A percentile compares a stretch with the other conserved stretches of the same genome.
phyloP scores from a whole-genome alignment of 495 filamentous ascomycete genomes.

The Trichoderma erinaceum region DNA sequence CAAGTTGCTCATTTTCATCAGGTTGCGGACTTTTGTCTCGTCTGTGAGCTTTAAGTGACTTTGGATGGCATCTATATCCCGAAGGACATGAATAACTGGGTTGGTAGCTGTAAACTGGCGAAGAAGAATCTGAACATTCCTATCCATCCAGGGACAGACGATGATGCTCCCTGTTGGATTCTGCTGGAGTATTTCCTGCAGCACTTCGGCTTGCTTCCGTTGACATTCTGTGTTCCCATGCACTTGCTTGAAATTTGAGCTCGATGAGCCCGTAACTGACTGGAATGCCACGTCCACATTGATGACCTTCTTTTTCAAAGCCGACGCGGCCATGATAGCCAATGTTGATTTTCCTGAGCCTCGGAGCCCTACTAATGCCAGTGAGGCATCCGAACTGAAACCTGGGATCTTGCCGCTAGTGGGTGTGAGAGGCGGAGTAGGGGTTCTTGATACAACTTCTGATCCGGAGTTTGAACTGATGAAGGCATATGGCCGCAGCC shows the following conservation, averaged over 20 bases:
- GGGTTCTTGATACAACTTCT: conserved; percentile 11
- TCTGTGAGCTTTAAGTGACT: conserved; percentile 49
- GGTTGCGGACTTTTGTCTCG: conserved; percentile 43
- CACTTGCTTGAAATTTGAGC: not conserved
- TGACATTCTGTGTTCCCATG: conserved; percentile 17
- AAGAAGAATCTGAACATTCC: conserved; percentile 48
- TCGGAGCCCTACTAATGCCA: conserved; percentile 62
- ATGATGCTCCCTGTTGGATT: conserved; percentile 56
- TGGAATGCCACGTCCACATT: conserved; percentile 1
- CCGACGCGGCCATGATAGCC: conserved; percentile 36
- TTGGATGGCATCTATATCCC: conserved; percentile 57
- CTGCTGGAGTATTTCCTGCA: conserved; percentile 55
- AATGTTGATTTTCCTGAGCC: conserved; percentile 67
- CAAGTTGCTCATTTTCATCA: conserved; percentile 41
- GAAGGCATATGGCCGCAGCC: not conserved
- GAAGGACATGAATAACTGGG: conserved; percentile 60
- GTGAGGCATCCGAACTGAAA: conserved; percentile 54
- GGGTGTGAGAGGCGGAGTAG: conserved; percentile 19
- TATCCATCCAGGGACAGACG: conserved; percentile 54
- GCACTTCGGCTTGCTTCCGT: conserved; percentile 44
- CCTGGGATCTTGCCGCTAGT: not conserved
- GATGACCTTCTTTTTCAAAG: conserved; percentile 11
- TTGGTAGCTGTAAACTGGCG: conserved; percentile 50
- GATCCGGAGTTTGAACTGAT: not conserved
- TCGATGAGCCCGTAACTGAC: not conserved